Evolutionary conservation across 2,329 filamentous ascomycete species (phyloP).

Genomic region (Claviceps sorghi): DNA sequence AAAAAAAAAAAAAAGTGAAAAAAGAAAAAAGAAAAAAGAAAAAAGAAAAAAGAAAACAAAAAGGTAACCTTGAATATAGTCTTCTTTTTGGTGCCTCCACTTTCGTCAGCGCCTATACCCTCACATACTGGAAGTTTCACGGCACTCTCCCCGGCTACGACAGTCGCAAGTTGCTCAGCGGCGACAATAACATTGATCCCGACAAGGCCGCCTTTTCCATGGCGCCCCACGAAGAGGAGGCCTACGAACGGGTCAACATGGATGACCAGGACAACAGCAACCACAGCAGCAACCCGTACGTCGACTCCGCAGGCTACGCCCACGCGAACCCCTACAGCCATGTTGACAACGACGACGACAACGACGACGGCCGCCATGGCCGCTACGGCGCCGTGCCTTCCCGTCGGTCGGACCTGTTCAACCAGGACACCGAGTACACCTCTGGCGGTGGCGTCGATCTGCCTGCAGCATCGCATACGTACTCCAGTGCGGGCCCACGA

Average conservation of each 20-base stretch:
- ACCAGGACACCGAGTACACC: conserved; percentile 35
- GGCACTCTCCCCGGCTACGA: conserved; percentile 48
- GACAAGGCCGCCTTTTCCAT: conserved; percentile 57
- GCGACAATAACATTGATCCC: conserved; percentile 44
- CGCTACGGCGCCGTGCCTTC: conserved; percentile 25
- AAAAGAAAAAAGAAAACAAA: too few relatives aligned
- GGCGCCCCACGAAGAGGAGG: conserved; percentile 51
- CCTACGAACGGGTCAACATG: conserved; percentile 46
- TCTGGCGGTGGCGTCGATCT: conserved; percentile 15
- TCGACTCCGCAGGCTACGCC: conserved; percentile 20
- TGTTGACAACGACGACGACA: conserved; percentile 25
- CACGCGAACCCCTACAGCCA: conserved; percentile 23
- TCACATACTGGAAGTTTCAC: conserved; percentile 48
- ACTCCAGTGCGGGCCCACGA: conserved; percentile 14
- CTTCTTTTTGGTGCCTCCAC: conserved; percentile 40
- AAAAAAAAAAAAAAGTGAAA: too few relatives aligned
- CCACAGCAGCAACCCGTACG: conserved; percentile 23
- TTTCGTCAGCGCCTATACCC: conserved; percentile 43
- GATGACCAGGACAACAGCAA: conserved; percentile 36
- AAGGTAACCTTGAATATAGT: conserved; percentile 19
- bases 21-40: neutral
- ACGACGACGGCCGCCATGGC: conserved; percentile 26
- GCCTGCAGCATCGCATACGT: conserved; percentile 10
- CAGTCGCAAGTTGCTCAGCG: conserved; percentile 26
- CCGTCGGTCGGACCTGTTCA: conserved; percentile 30